These are phyloP conservation scores for Hapsidospora chrysogenum DNA, from an alignment of 495 filamentous ascomycete species.

Conservation along the genomic window DNA sequence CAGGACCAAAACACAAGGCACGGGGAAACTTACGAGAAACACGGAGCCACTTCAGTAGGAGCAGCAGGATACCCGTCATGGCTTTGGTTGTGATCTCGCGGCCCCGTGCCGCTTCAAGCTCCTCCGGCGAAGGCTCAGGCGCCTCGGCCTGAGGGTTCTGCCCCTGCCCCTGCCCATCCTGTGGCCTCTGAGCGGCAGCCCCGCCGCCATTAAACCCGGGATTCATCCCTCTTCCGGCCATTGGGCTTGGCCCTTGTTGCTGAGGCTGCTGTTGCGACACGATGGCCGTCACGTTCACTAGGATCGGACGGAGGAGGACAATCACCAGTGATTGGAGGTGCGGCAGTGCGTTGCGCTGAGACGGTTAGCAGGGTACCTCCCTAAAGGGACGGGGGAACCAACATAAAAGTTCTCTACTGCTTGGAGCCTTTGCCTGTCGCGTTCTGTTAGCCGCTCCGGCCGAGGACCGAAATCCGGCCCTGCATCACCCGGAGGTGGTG, in stretches of 20 bases:
- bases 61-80: conserved; percentile 66
- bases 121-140: conserved; percentile 35
- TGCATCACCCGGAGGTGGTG: neutral
- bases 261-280: conserved; percentile 16
- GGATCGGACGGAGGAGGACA: conserved; percentile 71
- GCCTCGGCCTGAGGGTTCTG: conserved; percentile 13
- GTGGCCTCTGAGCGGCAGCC: conserved; percentile 8
- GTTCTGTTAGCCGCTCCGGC: conserved; percentile 19
- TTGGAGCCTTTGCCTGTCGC: conserved; percentile 48
- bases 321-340: conserved; percentile 90
- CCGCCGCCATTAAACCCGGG: conserved; percentile 18
- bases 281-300: conserved; percentile 59
- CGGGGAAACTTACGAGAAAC: conserved; percentile 54
- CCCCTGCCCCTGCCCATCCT: conserved; percentile 1
- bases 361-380: conserved; percentile 3
- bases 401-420: conserved; percentile 77
- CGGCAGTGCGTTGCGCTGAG: conserved; percentile 56
- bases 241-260: conserved; percentile 13
- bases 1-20: too few species aligned
- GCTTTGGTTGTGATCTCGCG: conserved; percentile 85
- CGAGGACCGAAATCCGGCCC: conserved; percentile 37
- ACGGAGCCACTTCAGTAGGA: conserved; percentile 92
- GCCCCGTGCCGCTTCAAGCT: conserved; percentile 61
- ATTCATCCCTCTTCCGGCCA: conserved; percentile 10
- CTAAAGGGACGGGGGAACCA: conserved; percentile 17